A percentile compares a stretch with the other conserved stretches of the same genome.
These are phyloP conservation scores for Mimosa pudica DNA, from an alignment of 306 rosid species.

Conservation along the genomic window DNA sequence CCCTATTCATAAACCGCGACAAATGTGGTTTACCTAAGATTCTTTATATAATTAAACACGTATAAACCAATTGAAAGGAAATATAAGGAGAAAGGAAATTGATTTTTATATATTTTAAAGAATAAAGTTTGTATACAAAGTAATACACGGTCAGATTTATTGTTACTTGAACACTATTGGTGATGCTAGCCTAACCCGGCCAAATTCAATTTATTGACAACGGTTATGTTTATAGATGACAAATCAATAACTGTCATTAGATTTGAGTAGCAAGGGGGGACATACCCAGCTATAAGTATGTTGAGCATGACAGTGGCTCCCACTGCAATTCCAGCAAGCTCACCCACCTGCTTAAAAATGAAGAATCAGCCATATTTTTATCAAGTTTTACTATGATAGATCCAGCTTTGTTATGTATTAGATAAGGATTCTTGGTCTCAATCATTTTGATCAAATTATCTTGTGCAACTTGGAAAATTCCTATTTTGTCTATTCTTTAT, in stretches of 20 bases:
- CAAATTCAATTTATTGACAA: background rate
- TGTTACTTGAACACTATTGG: background rate
- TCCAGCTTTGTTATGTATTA: background rate
- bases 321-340: constrained; percentile 82
- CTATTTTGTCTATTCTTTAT: background rate
- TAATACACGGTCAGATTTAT: background rate
- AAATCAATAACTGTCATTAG: background rate
- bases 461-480: background rate
- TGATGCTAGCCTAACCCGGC: background rate
- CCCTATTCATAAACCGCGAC: background rate
- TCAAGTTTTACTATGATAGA: background rate
- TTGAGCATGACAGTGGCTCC: constrained; percentile 92
- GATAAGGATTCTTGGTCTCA: background rate
- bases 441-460: background rate
- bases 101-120: too few species aligned
- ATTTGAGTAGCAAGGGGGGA: constrained; percentile 2
- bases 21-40: background rate
- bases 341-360: constrained; percentile 68
- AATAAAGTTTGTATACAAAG: background rate
- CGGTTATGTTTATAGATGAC: background rate
- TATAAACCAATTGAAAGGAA: too few species aligned
- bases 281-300: constrained; percentile 86
- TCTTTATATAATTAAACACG: background rate
- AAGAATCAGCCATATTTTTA: background rate
- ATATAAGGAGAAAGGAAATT: too few species aligned